Conservation (phyloP, 805 yeast genomes). For the Candida vartiovaarae region DNA sequence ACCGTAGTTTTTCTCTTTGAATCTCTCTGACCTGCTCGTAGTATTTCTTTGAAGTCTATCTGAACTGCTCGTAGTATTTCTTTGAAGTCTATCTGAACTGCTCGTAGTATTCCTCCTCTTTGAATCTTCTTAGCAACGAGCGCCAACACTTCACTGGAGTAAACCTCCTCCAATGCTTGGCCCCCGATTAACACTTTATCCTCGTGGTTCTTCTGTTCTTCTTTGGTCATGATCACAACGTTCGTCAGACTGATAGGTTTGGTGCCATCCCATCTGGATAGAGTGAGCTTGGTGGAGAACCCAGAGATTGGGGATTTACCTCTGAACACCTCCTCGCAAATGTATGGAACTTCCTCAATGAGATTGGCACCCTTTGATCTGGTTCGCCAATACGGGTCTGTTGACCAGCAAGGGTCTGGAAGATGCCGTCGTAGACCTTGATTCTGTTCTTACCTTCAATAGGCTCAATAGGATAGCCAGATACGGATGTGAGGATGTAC, state of each 20-base stretch:
- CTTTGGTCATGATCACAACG: conserved; percentile 80
- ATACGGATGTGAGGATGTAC: conserved; percentile 64
- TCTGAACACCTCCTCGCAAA: conserved; percentile 86
- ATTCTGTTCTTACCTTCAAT: conserved; percentile 84
- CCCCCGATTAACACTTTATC: conserved; percentile 62
- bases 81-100: conserved; percentile 49
- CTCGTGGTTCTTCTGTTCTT: conserved; percentile 81
- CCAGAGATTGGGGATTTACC: conserved; percentile 89
- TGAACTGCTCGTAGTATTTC: conserved; percentile 56
- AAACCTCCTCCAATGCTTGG: conserved; percentile 56
- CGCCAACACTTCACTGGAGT: conserved; percentile 49
- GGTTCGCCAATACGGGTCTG: conserved; percentile 66
- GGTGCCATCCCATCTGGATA: conserved; percentile 79
- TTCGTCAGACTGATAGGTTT: conserved; percentile 65
- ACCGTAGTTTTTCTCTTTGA: conserved; percentile 45
- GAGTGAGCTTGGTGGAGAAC: conserved; percentile 68
- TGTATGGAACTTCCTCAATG: conserved; percentile 70
- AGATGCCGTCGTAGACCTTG: conserved; percentile 76
- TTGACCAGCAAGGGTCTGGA: conserved; percentile 83
- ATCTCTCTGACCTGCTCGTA: conserved; percentile 49
- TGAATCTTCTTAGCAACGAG: conserved; percentile 56
- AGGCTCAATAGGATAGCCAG: conserved; percentile 89
- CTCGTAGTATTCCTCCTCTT: conserved; percentile 70
- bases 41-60: conserved; percentile 38
- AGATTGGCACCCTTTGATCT: conserved; percentile 71